A percentile compares a stretch with the other conserved stretches of the same genome.
Conservation (phyloP, 2,329 filamentous ascomycete species). For the Colletotrichum acutatum region DNA sequence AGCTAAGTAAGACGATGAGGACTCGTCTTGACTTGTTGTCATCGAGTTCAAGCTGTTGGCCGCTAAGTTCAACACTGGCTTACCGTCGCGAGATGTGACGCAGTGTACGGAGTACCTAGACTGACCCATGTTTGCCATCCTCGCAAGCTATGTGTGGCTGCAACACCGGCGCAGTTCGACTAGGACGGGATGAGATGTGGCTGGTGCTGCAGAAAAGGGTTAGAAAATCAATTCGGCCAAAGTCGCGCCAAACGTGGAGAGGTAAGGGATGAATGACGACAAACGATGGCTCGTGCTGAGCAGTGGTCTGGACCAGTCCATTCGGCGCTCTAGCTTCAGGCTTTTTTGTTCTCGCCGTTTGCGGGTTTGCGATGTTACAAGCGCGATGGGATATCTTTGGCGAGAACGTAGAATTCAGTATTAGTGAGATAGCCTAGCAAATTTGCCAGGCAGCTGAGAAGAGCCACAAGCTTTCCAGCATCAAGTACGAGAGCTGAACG, state of each 20-base stretch:
- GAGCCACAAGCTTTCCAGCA: not conserved
- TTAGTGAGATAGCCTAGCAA: not conserved
- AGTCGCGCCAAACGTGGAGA: not conserved
- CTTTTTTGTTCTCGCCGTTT: not conserved
- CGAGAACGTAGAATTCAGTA: not conserved
- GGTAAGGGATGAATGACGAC: slow-evolving; percentile 6
- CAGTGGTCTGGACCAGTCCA: slow-evolving; percentile 17
- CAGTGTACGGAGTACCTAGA: too few relatives aligned
- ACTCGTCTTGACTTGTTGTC: too few relatives aligned
- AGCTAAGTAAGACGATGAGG: too few relatives aligned
- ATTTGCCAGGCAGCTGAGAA: not conserved
- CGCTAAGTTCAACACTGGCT: too few relatives aligned
- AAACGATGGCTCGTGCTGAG: slow-evolving; percentile 15
- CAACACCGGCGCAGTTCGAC: too few relatives aligned
- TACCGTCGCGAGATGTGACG: too few relatives aligned
- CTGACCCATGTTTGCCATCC: not conserved
- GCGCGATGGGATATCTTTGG: not conserved
- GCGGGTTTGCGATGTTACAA: slow-evolving; percentile 2
- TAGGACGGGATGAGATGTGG: not conserved
- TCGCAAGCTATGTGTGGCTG: too few relatives aligned
- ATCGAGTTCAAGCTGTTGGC: too few relatives aligned
- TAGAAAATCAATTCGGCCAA: not conserved
- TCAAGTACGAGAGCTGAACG: not conserved
- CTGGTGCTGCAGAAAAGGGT: slow-evolving; percentile 25
- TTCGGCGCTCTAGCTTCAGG: not conserved